phyloP scores from a whole-genome alignment of 768 basidiomycete genomes.

The Boletus reticuloceps region DNA sequence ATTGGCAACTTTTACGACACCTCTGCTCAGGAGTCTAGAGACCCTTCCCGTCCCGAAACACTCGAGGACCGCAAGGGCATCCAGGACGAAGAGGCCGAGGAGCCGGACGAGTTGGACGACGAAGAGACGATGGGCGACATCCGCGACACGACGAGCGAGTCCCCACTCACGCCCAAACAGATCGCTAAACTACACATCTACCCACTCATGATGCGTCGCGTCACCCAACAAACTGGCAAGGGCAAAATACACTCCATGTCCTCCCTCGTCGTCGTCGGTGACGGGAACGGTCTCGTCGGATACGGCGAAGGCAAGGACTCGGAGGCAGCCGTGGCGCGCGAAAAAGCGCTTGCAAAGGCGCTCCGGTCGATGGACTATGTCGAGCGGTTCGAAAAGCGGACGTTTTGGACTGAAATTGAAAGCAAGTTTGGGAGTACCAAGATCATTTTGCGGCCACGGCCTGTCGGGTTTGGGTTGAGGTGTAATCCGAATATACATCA shows the following conservation, averaged over 20 bases:
- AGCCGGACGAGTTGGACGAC: slow-evolving; percentile 17
- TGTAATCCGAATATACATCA: slow-evolving; percentile 89
- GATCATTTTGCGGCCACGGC: slow-evolving; percentile 76
- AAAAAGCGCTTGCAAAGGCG: slow-evolving; percentile 64
- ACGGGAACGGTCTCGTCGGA: slow-evolving; percentile 82
- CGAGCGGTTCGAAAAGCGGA: slow-evolving; percentile 90
- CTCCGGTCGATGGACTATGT: slow-evolving; percentile 90
- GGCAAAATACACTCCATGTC: slow-evolving; percentile 75
- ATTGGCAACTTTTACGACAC: slow-evolving; percentile 32
- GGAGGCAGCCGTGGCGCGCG: slow-evolving; percentile 49
- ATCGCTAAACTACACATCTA: slow-evolving; percentile 38
- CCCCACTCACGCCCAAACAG: slow-evolving; percentile 20
- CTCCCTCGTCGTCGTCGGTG: slow-evolving; percentile 70
- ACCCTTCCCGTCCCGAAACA: background rate
- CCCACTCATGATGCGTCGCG: slow-evolving; percentile 47
- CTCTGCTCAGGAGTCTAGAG: slow-evolving; percentile 5
- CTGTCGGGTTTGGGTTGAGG: slow-evolving; percentile 88
- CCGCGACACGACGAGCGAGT: slow-evolving; percentile 15
- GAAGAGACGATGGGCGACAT: slow-evolving; percentile 16
- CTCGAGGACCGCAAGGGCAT: slow-evolving; percentile 8
- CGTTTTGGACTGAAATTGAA: slow-evolving; percentile 90
- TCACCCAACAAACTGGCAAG: slow-evolving; percentile 91
- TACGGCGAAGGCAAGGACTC: slow-evolving; percentile 78
- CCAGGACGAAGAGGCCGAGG: slow-evolving; percentile 14
- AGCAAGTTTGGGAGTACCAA: slow-evolving; percentile 82